Evolutionary conservation across 345 rosid species (phyloP), one percentile per base, ranked within the genome.

Genomic region (Lagerstroemia speciosa): DNA sequence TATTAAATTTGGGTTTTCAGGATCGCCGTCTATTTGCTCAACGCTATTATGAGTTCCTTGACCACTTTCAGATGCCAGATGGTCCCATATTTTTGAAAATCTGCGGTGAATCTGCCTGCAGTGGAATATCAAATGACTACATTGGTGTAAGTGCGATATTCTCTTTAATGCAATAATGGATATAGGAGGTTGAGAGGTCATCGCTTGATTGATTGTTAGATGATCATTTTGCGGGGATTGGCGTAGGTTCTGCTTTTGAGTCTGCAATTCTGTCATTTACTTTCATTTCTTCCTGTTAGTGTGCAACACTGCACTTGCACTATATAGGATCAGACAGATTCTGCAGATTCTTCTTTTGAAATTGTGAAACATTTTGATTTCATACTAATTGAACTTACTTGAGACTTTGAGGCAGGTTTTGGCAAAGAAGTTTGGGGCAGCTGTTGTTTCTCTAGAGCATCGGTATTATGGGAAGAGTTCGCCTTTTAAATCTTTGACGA

Each of bases 341-440:
- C 27, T 16, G 43, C 40, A 32, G n/a, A 32, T 63, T 36, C 11
- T 34, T 19, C 15, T 17, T 34, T 31, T 62, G 65, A 32, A 17
- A 43, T 38, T 50, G 43, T 19, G 34, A 50, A 46, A 22, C n/a
- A 3, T 46, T 16, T 67, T 57, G 34, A 29, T 27, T 30, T 69
- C 37, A 30, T 33, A 3, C 6, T 20, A 48, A 48, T 19, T 24
- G 29, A 66, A 36, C 37, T 17, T 45, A 33, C 41, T 1, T 68
- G 61, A 30, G 46, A 24, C 20, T 67, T 6, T 60, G 29, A 15
- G 38, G 20, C 73, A 90, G 99, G 89, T 91, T 75, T 77, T 94
- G 83, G 96, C 97, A 2, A 91, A 89, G 84, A 94, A 94, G 84
- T 94, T 91, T 77, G 97, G 96, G 69, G 99, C 99, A 12, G 97